Evolutionary conservation across 2,329 filamentous ascomycete species (phyloP), one percentile per base, ranked within the genome.

Genomic region (Cephalotrichum gorgonifer): DNA sequence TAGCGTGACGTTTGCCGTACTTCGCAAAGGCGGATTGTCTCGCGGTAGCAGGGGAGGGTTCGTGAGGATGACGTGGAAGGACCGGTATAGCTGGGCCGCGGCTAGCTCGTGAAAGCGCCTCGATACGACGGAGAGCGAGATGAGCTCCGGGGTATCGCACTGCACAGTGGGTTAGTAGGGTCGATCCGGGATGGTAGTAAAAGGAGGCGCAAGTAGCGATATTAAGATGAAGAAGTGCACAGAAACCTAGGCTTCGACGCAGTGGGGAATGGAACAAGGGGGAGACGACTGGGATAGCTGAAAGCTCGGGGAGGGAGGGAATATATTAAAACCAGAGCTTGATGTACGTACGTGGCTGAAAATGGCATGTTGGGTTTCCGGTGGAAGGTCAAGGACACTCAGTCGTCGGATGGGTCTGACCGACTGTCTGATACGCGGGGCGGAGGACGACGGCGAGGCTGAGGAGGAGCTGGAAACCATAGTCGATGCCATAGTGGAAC

Each of bases 31-130:
- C 4, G 17, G 35, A 8, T 9, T 39, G 35, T 20, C 17, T 39
- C 35, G 35, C n/a, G 35, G n/a, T 20, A 20, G 35, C 7, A 20
- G 35, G 7, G 11, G 9, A 3, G 35, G 35, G 11, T 17, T 22
- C n/a, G 75, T 73, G 57, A 83, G 81, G 48, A 79, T 66, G 53
- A 82, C 79, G 56, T 73, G 67, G 57, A 83, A 78, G 50, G 68
- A 73, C 52, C 76, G 75, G 59, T 83, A 84, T 15, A 84, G 64
- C 52, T 77, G 68, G 38, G 73, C 64, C 43, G 79, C 74, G 43
- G 78, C 78, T 26, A 83, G 65, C 33, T 78, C 70, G 54, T 74
- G 74, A 56, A 81, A 79, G 50, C 74, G 71, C 51, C 64, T 74
- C 42, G 73, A 81, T 51, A 81, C 78, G 30, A 81, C 71, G 14